phyloP scores from a whole-genome alignment of 768 basidiomycete species.

The Chlorophyllum brunneum region DNA sequence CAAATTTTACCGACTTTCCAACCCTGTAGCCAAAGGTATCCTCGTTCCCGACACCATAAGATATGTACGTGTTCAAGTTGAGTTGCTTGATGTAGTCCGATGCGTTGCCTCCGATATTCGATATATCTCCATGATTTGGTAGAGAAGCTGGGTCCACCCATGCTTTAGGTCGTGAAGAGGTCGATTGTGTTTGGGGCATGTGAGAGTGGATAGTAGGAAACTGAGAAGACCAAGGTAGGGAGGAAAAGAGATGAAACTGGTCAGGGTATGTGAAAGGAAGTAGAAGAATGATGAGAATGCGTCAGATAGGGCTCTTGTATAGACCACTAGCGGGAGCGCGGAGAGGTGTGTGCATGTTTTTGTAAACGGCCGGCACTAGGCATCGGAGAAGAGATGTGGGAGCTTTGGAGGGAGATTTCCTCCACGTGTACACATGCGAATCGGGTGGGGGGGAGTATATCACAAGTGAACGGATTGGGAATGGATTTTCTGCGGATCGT shows the following conservation, averaged over 20 bases:
- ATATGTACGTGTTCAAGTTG: constrained; percentile 60
- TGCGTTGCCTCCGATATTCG: constrained; percentile 59
- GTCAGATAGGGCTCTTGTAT: constrained; percentile 4
- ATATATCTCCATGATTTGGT: constrained; percentile 54
- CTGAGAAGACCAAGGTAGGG: too few species aligned
- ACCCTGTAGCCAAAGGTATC: constrained; percentile 61
- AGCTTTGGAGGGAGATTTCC: background rate
- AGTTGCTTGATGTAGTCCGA: constrained; percentile 62
- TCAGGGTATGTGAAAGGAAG: background rate
- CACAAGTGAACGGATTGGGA: background rate
- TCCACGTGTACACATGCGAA: too few species aligned
- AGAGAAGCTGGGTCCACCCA: constrained; percentile 68
- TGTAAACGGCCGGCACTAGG: background rate
- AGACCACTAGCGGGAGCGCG: background rate
- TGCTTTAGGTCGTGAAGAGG: background rate
- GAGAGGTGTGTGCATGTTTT: constrained; percentile 8
- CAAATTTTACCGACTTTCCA: constrained; percentile 56
- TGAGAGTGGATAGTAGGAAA: constrained; percentile 2
- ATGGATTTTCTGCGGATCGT: constrained; percentile 39
- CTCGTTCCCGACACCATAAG: constrained; percentile 66
- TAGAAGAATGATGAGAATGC: background rate
- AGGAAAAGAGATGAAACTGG: too few species aligned
- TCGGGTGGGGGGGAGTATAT: background rate
- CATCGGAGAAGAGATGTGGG: constrained; percentile 6
- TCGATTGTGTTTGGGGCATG: constrained; percentile 1